These are phyloP conservation scores for Saturnispora zaruensis DNA, from an alignment of 805 yeast species.

Conservation along the genomic window DNA sequence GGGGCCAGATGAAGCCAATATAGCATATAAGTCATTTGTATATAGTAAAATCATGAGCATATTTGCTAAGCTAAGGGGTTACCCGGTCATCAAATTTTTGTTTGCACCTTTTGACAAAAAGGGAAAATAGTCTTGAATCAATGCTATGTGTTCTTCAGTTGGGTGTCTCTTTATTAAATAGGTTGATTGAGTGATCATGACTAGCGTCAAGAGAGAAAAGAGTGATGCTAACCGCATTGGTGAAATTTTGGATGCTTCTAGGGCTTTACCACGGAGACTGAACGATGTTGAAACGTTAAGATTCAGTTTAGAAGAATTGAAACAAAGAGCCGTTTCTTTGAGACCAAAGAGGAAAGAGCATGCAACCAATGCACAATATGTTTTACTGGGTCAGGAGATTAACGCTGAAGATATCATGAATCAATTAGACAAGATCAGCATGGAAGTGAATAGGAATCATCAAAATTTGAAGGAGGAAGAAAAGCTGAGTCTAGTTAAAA, in stretches of 20 bases:
- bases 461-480: background rate
- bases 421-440: conserved; percentile 33
- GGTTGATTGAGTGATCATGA: background rate
- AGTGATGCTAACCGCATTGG: conserved; percentile 32
- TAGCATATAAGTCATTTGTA: conserved; percentile 4
- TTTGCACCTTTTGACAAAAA: background rate
- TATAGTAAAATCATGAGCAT: background rate
- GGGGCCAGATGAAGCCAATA: conserved; percentile 19
- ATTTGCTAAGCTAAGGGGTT: background rate
- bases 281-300: conserved; percentile 75
- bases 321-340: conserved; percentile 52
- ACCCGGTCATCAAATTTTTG: conserved; percentile 9
- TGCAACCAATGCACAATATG: conserved; percentile 72
- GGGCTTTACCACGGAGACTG: conserved; percentile 56
- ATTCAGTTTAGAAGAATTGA: conserved; percentile 71
- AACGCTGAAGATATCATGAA: conserved; percentile 74
- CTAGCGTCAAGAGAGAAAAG: conserved; percentile 3
- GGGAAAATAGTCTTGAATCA: background rate
- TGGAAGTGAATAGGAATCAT: background rate
- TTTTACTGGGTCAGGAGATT: conserved; percentile 83
- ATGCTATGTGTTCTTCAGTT: background rate
- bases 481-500: background rate
- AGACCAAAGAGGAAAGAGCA: conserved; percentile 34
- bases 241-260: conserved; percentile 71
- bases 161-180: background rate